Conservation (phyloP, 1,284 basidiomycete species). For the Apiotrichum gracile region DNA sequence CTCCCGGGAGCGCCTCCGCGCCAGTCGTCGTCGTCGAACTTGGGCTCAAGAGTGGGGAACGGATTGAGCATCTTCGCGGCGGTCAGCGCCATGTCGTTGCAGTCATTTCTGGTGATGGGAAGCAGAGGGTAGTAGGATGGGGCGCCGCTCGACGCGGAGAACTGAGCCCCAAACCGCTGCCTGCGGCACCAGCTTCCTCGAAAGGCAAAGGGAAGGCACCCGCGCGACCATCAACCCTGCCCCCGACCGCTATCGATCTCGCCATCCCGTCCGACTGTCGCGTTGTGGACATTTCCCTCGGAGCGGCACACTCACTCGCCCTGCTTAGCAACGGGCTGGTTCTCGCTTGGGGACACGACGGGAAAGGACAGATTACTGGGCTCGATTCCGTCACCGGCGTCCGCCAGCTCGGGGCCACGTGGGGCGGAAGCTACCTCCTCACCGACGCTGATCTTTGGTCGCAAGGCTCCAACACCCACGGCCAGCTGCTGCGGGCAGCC, state of each 20-base stretch:
- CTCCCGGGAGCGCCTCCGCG: constrained; percentile 39
- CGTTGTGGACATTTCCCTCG: constrained; percentile 51
- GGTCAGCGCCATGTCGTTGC: constrained; percentile 68
- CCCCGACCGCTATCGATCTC: constrained; percentile 22
- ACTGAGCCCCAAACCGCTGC: constrained; percentile 19
- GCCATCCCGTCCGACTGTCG: constrained; percentile 6
- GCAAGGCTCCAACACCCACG: constrained; percentile 61
- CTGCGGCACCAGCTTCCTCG: not conserved
- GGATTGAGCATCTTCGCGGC: constrained; percentile 50
- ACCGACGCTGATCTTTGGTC: constrained; percentile 46
- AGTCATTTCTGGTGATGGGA: constrained; percentile 37
- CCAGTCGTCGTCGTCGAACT: constrained; percentile 21
- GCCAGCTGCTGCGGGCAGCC: constrained; percentile 55
- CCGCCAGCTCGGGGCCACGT: constrained; percentile 59
- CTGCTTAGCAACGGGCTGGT: constrained; percentile 54
- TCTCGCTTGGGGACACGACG: constrained; percentile 59
- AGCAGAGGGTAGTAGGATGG: constrained; percentile 62
- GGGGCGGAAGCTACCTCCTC: constrained; percentile 71
- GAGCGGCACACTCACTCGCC: constrained; percentile 65
- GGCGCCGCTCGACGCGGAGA: constrained; percentile 72
- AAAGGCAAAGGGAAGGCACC: constrained; percentile 30
- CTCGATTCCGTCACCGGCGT: constrained; percentile 40
- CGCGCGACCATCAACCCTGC: constrained; percentile 11
- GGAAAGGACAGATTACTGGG: constrained; percentile 60
- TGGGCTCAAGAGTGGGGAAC: constrained; percentile 21